phyloP scores from a whole-genome alignment of 768 basidiomycete species.

The Amanita rubescens region DNA sequence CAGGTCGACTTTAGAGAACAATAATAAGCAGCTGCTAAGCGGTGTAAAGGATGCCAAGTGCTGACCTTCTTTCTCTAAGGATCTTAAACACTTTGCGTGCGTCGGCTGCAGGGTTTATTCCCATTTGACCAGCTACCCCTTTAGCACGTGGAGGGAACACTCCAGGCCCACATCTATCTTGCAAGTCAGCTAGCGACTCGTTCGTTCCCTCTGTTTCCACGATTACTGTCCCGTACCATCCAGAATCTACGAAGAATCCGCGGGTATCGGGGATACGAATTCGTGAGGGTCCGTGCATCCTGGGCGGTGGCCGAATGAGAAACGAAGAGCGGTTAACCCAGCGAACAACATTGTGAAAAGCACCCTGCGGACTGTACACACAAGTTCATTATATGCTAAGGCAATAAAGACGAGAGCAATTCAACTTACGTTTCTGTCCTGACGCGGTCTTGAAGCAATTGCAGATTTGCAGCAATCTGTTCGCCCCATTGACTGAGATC shows the following conservation, averaged over 20 bases:
- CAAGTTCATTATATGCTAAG: constrained; percentile 10
- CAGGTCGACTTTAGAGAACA: constrained; percentile 46
- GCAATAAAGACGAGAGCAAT: neutral
- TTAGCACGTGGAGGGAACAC: constrained; percentile 56
- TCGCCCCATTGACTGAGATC: constrained; percentile 75
- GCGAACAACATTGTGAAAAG: constrained; percentile 72
- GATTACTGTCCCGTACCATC: constrained; percentile 80
- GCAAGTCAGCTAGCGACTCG: constrained; percentile 74
- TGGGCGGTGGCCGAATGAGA: constrained; percentile 45
- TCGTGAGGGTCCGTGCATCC: constrained; percentile 21
- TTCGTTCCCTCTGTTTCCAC: constrained; percentile 86
- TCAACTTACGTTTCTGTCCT: constrained; percentile 71
- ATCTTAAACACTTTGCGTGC: constrained; percentile 49
- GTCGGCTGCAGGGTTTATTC: constrained; percentile 31
- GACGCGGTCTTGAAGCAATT: constrained; percentile 70
- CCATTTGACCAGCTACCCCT: constrained; percentile 29
- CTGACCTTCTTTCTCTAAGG: constrained; percentile 66
- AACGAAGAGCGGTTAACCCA: constrained; percentile 84
- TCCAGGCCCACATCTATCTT: constrained; percentile 60
- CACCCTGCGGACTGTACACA: constrained; percentile 63
- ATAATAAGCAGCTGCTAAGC: neutral
- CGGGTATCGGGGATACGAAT: constrained; percentile 49
- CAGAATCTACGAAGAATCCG: constrained; percentile 57
- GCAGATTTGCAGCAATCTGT: constrained; percentile 66
- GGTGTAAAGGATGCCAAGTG: neutral